Base-by-base conservation (phyloP, 495 filamentous ascomycete species). In the Viridothelium virens region DNA sequence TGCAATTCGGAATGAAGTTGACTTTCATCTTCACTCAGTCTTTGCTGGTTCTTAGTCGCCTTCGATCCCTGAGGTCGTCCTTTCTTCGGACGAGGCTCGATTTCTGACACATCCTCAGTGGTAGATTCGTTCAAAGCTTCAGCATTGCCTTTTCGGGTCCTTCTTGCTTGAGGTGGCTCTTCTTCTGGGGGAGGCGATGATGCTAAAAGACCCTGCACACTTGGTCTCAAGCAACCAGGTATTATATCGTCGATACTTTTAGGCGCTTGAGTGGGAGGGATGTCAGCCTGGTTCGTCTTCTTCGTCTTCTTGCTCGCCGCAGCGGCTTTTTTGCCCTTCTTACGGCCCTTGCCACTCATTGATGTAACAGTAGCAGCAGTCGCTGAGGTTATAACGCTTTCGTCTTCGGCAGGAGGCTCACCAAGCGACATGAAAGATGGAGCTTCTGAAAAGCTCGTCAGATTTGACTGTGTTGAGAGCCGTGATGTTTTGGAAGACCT, bases 401-500 rank as follows among this genome's bases (percentile, higher is more conserved):
- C 86, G 70, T 91, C 89, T 68, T 85, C 81, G 61, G 88, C 82
- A 48, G 62, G 39, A 63, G 62, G 36, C 16, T 75, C 73, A n/a
- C 71, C 72, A 31, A 83, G 66, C 2, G 67, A 69, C 61, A 69
- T 68, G n/a, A 70, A 61, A 6, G 85, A 84, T 1, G 80, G 78
- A 0, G 79, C 78, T 67, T 86, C 85, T 2, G 83, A 84, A 50
- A 79, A 67, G 37, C 74, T 75, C 1, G 84, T 86, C 11, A 79
- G 74, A 46, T 80, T 77, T 3, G 89, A 91, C 68, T 91, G 87
- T 0, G 81, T 85, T 11, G 90, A 94, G 5, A 89, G 77, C 37
- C 90, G 83, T 33, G 73, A 68, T 5, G 44, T 61, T 53, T 66
- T 73, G 12, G 89, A 89, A 25, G 81, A 81, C 71, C 89, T 90